A percentile compares a stretch with the other conserved stretches of the same genome.
Evolutionary conservation across 257 asterid genomes (phyloP).

Genomic region (Solanum chiquidenum): DNA sequence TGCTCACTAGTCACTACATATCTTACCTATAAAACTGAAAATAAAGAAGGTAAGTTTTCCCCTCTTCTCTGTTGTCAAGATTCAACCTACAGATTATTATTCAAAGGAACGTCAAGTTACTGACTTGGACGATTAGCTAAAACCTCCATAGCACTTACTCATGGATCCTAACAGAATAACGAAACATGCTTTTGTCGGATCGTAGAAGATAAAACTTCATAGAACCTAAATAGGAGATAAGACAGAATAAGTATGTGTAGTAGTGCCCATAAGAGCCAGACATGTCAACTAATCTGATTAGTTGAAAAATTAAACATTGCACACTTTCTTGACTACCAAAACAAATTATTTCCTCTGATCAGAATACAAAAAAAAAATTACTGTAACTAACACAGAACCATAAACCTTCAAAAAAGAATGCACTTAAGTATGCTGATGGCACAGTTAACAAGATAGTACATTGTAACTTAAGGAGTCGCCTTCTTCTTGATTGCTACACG

Average conservation of each 20-base stretch:
- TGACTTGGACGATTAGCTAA: not conserved
- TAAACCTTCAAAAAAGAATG: not conserved
- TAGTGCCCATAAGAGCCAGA: not conserved
- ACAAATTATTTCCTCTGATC: not conserved
- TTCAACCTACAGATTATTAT: not conserved
- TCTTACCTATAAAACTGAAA: not conserved
- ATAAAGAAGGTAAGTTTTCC: not conserved
- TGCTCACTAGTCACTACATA: not conserved
- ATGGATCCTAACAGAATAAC: not conserved
- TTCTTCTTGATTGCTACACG: slow-evolving; percentile 32
- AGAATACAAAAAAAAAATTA: not conserved
- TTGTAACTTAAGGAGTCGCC: slow-evolving; percentile 34
- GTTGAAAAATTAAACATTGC: not conserved
- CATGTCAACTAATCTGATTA: not conserved
- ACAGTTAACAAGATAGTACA: slow-evolving; percentile 29
- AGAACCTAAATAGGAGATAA: not conserved
- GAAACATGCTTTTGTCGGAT: not conserved
- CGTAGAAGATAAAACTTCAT: not conserved
- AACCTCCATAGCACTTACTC: not conserved
- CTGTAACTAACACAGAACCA: not conserved
- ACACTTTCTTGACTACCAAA: not conserved
- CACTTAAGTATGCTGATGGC: not conserved
- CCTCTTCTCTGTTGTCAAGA: not conserved
- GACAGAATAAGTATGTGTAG: not conserved
- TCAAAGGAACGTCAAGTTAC: not conserved